Base-by-base conservation (phyloP, 345 rosid genomes). In the Eucalyptus camaldulensis region DNA sequence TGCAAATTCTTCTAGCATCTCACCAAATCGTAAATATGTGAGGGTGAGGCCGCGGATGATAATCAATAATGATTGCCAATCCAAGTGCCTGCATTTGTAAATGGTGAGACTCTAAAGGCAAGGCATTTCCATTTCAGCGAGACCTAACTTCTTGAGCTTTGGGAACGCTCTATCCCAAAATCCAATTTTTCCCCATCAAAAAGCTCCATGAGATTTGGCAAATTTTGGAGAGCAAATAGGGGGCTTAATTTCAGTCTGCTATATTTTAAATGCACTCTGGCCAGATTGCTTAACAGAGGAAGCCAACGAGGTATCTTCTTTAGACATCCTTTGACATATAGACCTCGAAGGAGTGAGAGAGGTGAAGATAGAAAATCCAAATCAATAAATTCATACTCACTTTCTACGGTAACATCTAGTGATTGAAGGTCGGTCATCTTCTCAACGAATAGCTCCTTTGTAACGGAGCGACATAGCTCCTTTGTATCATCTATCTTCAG, bases 331-430 rank as follows among this genome's bases (percentile, higher is more conserved):
- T 0, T 0, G 6, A 67, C 16, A 7, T 14, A 5, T 67, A 67
- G 76, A n/a, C 3, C 5, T 1, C 0, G 6, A 1, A 67, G 40
- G 40, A n/a, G 76, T 1, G 21, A 11, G 10, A 40, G 40, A 7
- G 22, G 76, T 67, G 76, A n/a, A 31, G 76, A n/a, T 7, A 15
- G 76, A 4, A 67, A 67, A 67, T 67, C 40, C 40, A 67, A 67
- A 67, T 67, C 76, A 67, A 67, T n/a, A 7, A 67, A 19, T 67
- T 67, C 11, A 67, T 0, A 67, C 76, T 31, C 40, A n/a, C 22
- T 67, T 67, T 67, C 21, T 67, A 19, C 3, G 4, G 6, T 5
- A 5, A 31, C 76, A 7, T 4, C 2, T 67, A 67, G 3, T 15
- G 22, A n/a, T n/a, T 9, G 40, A n/a, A 67, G 40, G 5, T 4